phyloP scores from a whole-genome alignment of 148 eudicot genomes.

The Rheum nobile region DNA sequence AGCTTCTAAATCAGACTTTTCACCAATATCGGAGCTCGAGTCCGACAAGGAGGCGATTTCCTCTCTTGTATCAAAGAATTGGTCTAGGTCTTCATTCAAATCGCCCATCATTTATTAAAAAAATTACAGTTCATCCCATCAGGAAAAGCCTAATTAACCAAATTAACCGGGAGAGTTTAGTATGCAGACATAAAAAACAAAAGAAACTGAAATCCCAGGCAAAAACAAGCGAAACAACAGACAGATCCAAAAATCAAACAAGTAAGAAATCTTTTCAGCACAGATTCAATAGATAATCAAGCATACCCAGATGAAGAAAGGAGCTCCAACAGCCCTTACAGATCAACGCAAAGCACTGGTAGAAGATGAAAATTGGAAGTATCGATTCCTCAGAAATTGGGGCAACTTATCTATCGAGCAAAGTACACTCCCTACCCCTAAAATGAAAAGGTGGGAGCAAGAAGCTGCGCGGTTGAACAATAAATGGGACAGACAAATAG shows the following conservation, averaged over 20 bases:
- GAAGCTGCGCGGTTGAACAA: slow-evolving; percentile 6
- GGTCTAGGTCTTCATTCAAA: slow-evolving; percentile 31
- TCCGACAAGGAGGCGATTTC: slow-evolving; percentile 54
- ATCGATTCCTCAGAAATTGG: neutral
- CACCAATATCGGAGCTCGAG: slow-evolving; percentile 36
- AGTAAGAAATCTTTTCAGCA: neutral
- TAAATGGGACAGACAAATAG: slow-evolving; percentile 1
- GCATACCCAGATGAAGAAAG: neutral
- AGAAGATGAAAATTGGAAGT: neutral
- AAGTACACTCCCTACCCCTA: neutral
- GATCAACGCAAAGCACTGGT: neutral
- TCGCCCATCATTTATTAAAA: slow-evolving; percentile 22
- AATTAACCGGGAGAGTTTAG: neutral
- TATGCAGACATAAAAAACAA: neutral
- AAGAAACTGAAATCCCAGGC: neutral
- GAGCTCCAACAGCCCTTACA: neutral
- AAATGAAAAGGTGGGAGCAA: neutral
- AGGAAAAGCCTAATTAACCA: slow-evolving; percentile 13
- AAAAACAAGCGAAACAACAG: neutral
- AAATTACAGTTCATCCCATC: slow-evolving; percentile 18
- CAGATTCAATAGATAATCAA: neutral
- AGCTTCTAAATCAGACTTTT: slow-evolving; percentile 26
- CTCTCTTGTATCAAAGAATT: slow-evolving; percentile 60
- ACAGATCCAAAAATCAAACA: neutral
- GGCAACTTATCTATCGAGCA: neutral